phyloP scores from a whole-genome alignment of 129 eudicot genomes.

The Smallanthus sonchifolius region DNA sequence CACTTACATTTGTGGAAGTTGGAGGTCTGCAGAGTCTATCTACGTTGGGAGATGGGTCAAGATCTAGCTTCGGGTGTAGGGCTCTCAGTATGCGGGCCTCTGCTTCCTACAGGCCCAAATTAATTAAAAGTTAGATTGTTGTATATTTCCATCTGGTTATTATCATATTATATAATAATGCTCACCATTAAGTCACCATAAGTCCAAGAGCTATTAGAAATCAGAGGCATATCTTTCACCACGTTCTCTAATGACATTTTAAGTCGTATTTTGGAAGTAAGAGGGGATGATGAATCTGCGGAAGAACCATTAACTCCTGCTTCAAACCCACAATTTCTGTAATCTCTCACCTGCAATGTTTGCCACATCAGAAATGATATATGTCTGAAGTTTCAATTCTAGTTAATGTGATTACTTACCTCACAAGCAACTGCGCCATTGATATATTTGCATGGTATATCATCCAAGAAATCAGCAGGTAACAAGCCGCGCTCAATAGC shows the following conservation, averaged over 20 bases:
- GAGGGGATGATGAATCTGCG: conserved; percentile 37
- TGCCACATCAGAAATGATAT: background rate
- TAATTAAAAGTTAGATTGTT: conserved; percentile 10
- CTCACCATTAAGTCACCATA: conserved; percentile 97
- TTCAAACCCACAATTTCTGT: conserved; percentile 54
- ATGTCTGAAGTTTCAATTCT: background rate
- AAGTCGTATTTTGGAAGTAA: conserved; percentile 54
- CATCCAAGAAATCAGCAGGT: conserved; percentile 88
- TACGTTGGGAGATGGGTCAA: conserved; percentile 73
- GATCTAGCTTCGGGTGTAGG: conserved; percentile 70
- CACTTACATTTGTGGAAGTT: conserved; percentile 53
- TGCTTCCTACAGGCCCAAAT: conserved; percentile 61
- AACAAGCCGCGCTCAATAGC: conserved; percentile 88
- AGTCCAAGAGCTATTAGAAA: conserved; percentile 82
- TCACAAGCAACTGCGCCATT: conserved; percentile 77
- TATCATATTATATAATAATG: conserved; percentile 12
- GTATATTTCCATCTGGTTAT: background rate
- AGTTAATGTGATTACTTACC: conserved; percentile 40
- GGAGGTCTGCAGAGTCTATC: conserved; percentile 56
- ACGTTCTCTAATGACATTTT: conserved; percentile 88
- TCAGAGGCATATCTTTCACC: conserved; percentile 83
- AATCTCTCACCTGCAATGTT: conserved; percentile 73
- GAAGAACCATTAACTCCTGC: conserved; percentile 46
- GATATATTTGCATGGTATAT: conserved; percentile 78
- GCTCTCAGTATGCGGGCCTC: conserved; percentile 83